These are phyloP conservation scores for Vaccinium macrocarpon DNA, from an alignment of 148 eudicot genomes.

Conservation along the genomic window DNA sequence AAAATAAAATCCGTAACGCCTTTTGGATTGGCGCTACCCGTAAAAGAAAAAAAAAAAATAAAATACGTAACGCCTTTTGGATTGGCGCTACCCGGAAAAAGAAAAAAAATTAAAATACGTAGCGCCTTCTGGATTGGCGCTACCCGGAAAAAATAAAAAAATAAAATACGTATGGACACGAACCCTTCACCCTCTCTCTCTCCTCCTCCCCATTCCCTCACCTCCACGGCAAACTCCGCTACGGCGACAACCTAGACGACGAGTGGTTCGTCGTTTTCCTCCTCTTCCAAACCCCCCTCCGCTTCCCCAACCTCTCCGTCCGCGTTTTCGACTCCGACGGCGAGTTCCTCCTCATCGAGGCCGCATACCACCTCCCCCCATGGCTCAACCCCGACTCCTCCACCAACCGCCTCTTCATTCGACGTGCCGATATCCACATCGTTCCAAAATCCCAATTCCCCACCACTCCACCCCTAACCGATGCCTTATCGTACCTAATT, in stretches of 20 bases:
- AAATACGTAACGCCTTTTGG: too few relatives aligned
- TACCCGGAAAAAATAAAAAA: too few relatives aligned
- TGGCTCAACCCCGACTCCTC: constrained; percentile 69
- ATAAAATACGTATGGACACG: constrained; percentile 81
- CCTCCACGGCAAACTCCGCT: constrained; percentile 69
- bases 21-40: too few relatives aligned
- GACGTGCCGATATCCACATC: constrained; percentile 44
- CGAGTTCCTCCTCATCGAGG: constrained; percentile 76
- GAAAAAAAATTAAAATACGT: too few relatives aligned
- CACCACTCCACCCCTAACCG: constrained; percentile 29
- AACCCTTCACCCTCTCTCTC: constrained; percentile 59
- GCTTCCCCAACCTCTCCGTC: constrained; percentile 51
- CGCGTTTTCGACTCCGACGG: constrained; percentile 74
- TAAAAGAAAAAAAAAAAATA: too few relatives aligned
- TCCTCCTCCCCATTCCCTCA: constrained; percentile 45
- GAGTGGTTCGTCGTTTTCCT: constrained; percentile 92
- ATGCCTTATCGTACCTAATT: constrained; percentile 37
- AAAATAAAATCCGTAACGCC: too few relatives aligned
- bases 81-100: too few relatives aligned
- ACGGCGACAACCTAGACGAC: constrained; percentile 84
- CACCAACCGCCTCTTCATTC: constrained; percentile 66
- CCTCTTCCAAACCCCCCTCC: constrained; percentile 44
- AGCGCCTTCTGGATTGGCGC: too few relatives aligned
- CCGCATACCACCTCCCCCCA: constrained; percentile 73
- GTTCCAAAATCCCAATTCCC: constrained; percentile 32